Base-by-base conservation (phyloP, 2,329 filamentous ascomycete species). In the Talaromyces sp. region DNA sequence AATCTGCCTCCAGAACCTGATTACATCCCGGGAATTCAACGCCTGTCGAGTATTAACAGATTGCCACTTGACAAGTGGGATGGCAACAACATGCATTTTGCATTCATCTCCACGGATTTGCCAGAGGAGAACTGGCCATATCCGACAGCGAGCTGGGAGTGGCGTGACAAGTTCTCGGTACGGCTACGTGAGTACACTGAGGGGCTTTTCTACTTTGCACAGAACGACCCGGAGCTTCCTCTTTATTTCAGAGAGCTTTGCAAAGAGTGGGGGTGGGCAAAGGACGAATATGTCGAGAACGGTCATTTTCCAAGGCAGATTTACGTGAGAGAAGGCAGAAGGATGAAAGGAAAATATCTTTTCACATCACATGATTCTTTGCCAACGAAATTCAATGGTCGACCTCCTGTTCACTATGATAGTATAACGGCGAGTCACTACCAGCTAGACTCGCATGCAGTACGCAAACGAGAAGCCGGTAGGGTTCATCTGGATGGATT, bases 291-390 rank as follows among this genome's bases (percentile, higher is more conserved):
- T 52, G 49, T 52, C 26, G 49, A 52, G 49, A 52, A 52, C 17
- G 49, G 49, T 27, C 49, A 52, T 29, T 52, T 52, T 17, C 49
- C 49, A 29, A 52, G 49, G 26, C 49, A 52, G 17, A 52, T 52
- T 31, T 52, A 52, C 26, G 49, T 52, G n/a, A 29, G 49, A n/a
- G 49, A 52, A 52, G 49, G 49, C 14, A 52, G 49, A 29, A 52
- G 49, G n/a, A 52, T 52, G 49, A 52, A 52, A 52, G 49, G 49
- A 29, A 52, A 52, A 24, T 52, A 52, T 26, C 49, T 52, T 52
- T 52, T 52, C 27, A 52, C 49, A 29, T 10, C 49, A 52, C 49
- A 52, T 14, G 49, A 52, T 52, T 27, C 49, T 31, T 29, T 52
- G 27, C 49, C 49, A 52, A 52, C 49, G 31, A 29, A 24, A 52